phyloP scores from a whole-genome alignment of 768 basidiomycete genomes.

The Nevesoporus exiguus region DNA sequence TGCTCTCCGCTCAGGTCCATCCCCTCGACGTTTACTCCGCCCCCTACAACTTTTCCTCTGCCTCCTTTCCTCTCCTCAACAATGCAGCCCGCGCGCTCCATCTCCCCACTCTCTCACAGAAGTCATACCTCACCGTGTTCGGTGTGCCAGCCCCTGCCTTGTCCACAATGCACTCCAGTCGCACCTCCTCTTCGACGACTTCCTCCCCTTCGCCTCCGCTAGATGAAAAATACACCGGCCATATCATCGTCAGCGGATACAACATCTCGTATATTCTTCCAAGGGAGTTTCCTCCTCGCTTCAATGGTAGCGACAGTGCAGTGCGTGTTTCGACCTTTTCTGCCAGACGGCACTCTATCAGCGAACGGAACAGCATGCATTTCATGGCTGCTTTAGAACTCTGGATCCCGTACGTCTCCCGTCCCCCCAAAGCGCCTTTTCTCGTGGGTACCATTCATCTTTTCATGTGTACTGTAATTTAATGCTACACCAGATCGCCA shows the following conservation, averaged over 20 bases:
- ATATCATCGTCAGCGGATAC: conserved; percentile 74
- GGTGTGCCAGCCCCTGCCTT: conserved; percentile 38
- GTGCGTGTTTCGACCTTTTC: conserved; percentile 24
- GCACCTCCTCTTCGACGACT: conserved; percentile 37
- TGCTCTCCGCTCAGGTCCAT: conserved; percentile 69
- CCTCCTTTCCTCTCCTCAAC: conserved; percentile 58
- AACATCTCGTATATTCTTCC: conserved; percentile 75
- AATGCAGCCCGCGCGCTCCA: conserved; percentile 68
- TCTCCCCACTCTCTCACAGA: conserved; percentile 55
- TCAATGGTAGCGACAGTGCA: conserved; percentile 22
- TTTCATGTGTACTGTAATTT: conserved; percentile 2
- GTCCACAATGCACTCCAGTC: conserved; percentile 30
- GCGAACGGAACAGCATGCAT: conserved; percentile 56
- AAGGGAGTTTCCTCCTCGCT: conserved; percentile 51
- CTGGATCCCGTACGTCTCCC: conserved; percentile 64
- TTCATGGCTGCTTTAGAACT: conserved; percentile 83
- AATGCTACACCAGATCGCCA: conserved; percentile 51
- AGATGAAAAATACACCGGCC: conserved; percentile 68
- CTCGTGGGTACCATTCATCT: conserved; percentile 42
- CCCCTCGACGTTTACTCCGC: conserved; percentile 67
- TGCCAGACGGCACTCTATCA: conserved; percentile 49
- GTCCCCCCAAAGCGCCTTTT: conserved; percentile 72
- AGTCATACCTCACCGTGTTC: conserved; percentile 60
- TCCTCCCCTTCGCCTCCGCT: conserved; percentile 40
- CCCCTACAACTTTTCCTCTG: conserved; percentile 73